These are phyloP conservation scores for Zygoascus biomembranicola DNA, from an alignment of 805 yeast species.

Conservation along the genomic window DNA sequence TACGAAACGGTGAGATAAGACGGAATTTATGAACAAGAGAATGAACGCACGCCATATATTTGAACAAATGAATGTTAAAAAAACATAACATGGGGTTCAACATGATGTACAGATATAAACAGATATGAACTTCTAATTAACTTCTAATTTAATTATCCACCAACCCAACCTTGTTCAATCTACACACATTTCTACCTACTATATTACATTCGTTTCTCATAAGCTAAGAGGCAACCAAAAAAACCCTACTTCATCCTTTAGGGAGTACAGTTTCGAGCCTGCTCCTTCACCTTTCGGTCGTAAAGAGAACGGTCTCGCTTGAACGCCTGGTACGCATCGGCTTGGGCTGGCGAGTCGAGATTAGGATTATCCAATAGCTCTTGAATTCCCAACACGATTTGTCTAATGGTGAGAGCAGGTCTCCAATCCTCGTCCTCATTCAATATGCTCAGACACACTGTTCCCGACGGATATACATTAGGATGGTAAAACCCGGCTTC, in stretches of 20 bases:
- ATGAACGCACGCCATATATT: too few species aligned
- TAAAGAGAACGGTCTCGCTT: conserved; percentile 60
- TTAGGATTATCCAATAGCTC: conserved; percentile 85
- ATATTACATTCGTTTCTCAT: neutral
- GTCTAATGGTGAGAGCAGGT: conserved; percentile 89
- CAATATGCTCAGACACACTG: conserved; percentile 84
- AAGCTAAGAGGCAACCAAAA: neutral
- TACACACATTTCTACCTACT: neutral
- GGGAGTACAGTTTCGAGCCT: conserved; percentile 62
- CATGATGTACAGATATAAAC: too few species aligned
- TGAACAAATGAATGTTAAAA: too few species aligned
- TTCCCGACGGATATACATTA: conserved; percentile 95
- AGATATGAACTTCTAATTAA: too few species aligned
- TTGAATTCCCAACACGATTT: conserved; percentile 85
- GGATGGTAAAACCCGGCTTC: conserved; percentile 94
- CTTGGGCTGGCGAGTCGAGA: conserved; percentile 95
- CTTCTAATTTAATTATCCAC: too few species aligned
- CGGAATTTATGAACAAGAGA: too few species aligned
- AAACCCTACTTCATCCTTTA: neutral
- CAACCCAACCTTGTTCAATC: too few species aligned
- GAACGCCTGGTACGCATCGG: conserved; percentile 70
- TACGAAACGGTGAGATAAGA: too few species aligned
- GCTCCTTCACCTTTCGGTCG: conserved; percentile 70
- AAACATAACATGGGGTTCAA: too few species aligned
- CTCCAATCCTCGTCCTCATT: conserved; percentile 98